Percentiles rank a stretch among this genome's conserved stretches.
phyloP scores from a whole-genome alignment of 352 stramenopile species.

The Phytophthora lateralis region DNA sequence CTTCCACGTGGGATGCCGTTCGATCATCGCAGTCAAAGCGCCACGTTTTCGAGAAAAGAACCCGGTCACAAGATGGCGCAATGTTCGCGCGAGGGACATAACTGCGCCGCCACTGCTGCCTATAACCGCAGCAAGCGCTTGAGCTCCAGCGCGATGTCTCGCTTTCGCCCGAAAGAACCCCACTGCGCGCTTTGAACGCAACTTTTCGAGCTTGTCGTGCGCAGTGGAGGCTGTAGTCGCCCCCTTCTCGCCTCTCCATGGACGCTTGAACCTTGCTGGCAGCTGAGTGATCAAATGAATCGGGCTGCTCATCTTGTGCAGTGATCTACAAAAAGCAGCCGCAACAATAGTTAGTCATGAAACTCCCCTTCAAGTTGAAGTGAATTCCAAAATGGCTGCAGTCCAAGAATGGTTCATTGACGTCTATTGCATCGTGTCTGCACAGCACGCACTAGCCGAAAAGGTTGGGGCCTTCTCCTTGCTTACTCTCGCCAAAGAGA shows the following conservation, averaged over 20 bases:
- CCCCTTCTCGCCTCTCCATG: conserved; percentile 7
- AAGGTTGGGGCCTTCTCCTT: conserved; percentile 17
- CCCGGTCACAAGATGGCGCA: conserved; percentile 11
- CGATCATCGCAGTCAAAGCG: conserved; percentile 8
- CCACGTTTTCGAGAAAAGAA: conserved; percentile 12
- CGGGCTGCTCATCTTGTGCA: conserved; percentile 16
- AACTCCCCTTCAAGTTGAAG: conserved; percentile 20
- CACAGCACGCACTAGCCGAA: conserved; percentile 28
- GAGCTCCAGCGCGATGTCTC: conserved; percentile 17
- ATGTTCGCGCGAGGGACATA: conserved; percentile 18
- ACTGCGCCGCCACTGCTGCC: conserved; percentile 6
- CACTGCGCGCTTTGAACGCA: conserved; percentile 27
- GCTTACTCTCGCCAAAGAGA: conserved; percentile 69
- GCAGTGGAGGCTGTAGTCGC: neutral
- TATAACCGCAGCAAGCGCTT: conserved; percentile 10
- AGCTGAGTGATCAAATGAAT: conserved; percentile 25
- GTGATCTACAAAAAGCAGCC: conserved; percentile 8
- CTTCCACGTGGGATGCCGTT: conserved; percentile 20
- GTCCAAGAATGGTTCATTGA: conserved; percentile 15
- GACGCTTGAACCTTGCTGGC: conserved; percentile 28
- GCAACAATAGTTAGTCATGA: conserved; percentile 9
- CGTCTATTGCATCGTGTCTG: conserved; percentile 10
- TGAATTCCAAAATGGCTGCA: conserved; percentile 9
- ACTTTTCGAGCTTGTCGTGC: conserved; percentile 15
- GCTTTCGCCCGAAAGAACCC: conserved; percentile 29